Base-by-base conservation (phyloP, 108 stramenopile genomes). In the Chaetoceros tenuissimus region DNA sequence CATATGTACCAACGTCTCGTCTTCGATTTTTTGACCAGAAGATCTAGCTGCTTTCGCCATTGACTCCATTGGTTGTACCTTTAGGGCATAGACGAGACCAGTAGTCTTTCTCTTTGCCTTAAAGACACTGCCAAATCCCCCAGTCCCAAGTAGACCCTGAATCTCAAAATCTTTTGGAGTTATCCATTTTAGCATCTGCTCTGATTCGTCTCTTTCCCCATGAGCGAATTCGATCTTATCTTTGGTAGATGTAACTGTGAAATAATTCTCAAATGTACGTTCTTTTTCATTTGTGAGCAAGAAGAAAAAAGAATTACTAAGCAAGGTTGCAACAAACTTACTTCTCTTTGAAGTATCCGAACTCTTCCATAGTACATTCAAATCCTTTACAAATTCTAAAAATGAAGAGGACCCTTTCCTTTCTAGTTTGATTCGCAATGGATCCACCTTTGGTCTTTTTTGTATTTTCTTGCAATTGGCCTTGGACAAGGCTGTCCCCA, bases 131-230 rank as follows among this genome's bases (percentile, higher is more conserved):
- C 34, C 34, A 13, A 40, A 40, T 5, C 34, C 34, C 5, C 34
- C 34, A 40, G 34, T 10, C 5, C 34, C 47, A 51, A 48, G 50
- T 34, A 28, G 19, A 0, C 50, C 18, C 3, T 43, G 28, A 51
- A 51, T 24, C 24, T 61, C 60, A 22, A 61, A 51, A 18, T 18
- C 16, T 28, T 18, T 17, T 24, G 18, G n/a, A 3, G 57, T 24
- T 40, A 40, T 40, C 34, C 34, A 40, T 40, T 5, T 40, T 40
- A 10, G 34, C 5, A 40, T 10, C 13, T 40, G 8, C 5, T 5
- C 5, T 5, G 8, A 40, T 13, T 40, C 8, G 13, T 5, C 13
- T 13, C 13, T 40, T 40, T 40, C 34, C 5, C 34, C 34, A 40
- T 40, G 13, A 10, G 34, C 34, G 13, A 40, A 40, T 40, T 40